A percentile compares a stretch with the other conserved stretches of the same genome.
phyloP scores from a whole-genome alignment of 805 yeast species.

The Starmerella stellata region DNA sequence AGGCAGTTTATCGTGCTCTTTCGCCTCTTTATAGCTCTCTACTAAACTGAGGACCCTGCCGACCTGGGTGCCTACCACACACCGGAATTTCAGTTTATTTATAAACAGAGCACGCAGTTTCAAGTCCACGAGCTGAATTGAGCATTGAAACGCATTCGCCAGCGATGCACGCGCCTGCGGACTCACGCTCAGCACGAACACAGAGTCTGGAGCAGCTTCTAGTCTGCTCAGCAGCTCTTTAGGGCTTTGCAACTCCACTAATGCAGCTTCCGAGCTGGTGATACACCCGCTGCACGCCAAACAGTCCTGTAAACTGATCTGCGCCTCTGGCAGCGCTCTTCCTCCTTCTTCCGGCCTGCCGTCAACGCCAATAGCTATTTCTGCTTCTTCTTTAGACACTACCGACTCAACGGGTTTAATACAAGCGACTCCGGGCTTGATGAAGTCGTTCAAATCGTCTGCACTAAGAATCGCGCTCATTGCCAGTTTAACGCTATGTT shows the following conservation, averaged over 20 bases:
- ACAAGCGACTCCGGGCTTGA: conserved; percentile 86
- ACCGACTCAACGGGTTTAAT: conserved; percentile 56
- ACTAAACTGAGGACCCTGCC: conserved; percentile 54
- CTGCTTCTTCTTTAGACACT: conserved; percentile 23
- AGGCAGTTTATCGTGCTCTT: conserved; percentile 26
- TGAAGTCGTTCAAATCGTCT: conserved; percentile 88
- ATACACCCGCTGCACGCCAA: conserved; percentile 94
- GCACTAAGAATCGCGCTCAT: conserved; percentile 18
- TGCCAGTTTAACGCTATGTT: too few relatives aligned
- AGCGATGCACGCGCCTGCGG: conserved; percentile 77
- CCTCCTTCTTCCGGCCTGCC: conserved; percentile 56
- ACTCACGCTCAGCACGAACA: conserved; percentile 58
- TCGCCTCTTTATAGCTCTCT: conserved; percentile 30
- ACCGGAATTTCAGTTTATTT: conserved; percentile 44
- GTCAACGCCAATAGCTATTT: conserved; percentile 39
- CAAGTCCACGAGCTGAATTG: conserved; percentile 41
- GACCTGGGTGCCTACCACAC: conserved; percentile 67
- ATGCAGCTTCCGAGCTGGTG: conserved; percentile 89
- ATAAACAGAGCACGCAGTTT: conserved; percentile 41
- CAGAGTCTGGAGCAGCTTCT: conserved; percentile 23
- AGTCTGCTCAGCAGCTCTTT: conserved; percentile 51
- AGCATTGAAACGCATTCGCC: conserved; percentile 43
- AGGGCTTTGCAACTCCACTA: conserved; percentile 81
- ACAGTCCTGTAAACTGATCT: conserved; percentile 79
- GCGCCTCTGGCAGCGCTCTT: conserved; percentile 43